phyloP scores from a whole-genome alignment of 2,329 filamentous ascomycete species.

The Colletotrichum sp. region DNA sequence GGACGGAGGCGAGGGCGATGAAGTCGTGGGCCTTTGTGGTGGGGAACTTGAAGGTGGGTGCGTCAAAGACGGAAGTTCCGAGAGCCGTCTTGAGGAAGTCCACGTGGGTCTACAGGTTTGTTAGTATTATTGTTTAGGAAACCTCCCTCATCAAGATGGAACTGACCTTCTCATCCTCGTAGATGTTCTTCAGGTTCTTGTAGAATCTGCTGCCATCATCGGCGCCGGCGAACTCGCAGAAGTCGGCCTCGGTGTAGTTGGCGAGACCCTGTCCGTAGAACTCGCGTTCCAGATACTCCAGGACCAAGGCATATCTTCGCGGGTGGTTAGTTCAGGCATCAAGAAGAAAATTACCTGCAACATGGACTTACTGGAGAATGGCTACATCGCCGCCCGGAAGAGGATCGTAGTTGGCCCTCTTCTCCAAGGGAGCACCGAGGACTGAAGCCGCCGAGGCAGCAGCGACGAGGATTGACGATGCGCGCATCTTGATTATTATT shows the following conservation, averaged over 20 bases:
- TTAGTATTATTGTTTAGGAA: not conserved
- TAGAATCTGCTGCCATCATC: conserved; percentile 52
- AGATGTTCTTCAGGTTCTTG: conserved; percentile 61
- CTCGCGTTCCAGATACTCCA: conserved; percentile 63
- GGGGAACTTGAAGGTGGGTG: conserved; percentile 54
- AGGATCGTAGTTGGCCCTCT: conserved; percentile 23
- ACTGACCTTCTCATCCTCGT: conserved; percentile 53
- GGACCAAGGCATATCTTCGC: conserved; percentile 46
- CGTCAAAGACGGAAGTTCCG: conserved; percentile 50
- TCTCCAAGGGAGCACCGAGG: conserved; percentile 12
- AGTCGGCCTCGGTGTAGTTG: conserved; percentile 60
- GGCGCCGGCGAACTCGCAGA: conserved; percentile 53
- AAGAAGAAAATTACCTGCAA: not conserved
- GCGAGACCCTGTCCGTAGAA: conserved; percentile 67
- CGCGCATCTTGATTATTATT: conserved; percentile 2
- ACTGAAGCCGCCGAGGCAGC: not conserved
- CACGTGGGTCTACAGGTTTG: conserved; percentile 52
- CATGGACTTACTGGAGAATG: conserved; percentile 35
- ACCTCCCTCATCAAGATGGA: not conserved
- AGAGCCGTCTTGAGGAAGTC: conserved; percentile 55
- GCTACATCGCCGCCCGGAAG: conserved; percentile 26
- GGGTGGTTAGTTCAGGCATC: not conserved
- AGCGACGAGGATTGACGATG: conserved; percentile 7
- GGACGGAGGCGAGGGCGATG: conserved; percentile 66
- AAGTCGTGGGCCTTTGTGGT: conserved; percentile 61